Evolutionary conservation across 2,329 filamentous ascomycete genomes (phyloP), one percentile per base, ranked within the genome.

Genomic region (Botrytis deweyae): DNA sequence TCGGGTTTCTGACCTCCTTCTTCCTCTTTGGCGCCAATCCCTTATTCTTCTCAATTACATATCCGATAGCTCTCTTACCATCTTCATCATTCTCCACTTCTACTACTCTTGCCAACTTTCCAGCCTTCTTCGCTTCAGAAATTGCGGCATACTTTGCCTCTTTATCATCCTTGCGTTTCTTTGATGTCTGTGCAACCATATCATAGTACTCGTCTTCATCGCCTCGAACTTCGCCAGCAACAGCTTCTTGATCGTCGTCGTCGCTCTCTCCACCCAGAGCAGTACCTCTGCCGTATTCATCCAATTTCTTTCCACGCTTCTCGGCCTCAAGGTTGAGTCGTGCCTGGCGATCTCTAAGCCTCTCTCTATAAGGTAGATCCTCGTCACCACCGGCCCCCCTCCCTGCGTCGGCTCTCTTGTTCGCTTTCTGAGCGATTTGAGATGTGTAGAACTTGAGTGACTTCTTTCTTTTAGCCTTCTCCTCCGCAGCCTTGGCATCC

Each of bases 11-110:
- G 74, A 94, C 92, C 79, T 97, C 95, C 90, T 99, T 98, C 88
- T 92, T 97, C 76, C 95, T 88, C 83, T 92, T 92, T 65, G 95
- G 94, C 74, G 93, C 91, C 76, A 99, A 85, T 46, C 96, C 96
- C 88, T 98, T 98, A 85, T 99, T 99, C 89, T 98, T 98, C 85
- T 95, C 90, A 81, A 99, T 99, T 78, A 91, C 89, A 84, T 98
- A 98, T 29, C 90, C 93, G 82, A 99, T 97, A 83, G 94, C 93
- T 75, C 97, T 88, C 85, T 98, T 97, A 75, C 95, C 95, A 79
- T 97, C 94, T 74, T 90, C 86, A 61, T 92, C 86, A 61, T 92
- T 94, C 79, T 88, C 87, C 80, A 93, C 91, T 75, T 89, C 86
- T 78, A 91, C 88, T 2, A 91, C 85, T 6, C 88, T 86, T 75